Base-by-base conservation (phyloP, 1,284 basidiomycete species). In the Laetiporus sulphureus region DNA sequence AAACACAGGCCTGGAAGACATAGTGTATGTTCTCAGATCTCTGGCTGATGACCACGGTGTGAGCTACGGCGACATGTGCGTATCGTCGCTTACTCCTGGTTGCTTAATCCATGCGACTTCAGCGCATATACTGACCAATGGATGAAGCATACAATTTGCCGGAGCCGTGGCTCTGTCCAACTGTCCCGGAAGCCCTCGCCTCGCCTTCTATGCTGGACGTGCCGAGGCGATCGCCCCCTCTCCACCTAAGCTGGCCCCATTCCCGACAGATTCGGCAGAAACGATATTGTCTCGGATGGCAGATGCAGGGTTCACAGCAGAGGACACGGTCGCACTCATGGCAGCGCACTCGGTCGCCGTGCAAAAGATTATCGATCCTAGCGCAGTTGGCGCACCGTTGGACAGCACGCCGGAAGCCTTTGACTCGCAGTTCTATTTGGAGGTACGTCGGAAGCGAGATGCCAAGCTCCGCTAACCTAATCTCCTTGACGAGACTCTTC, bases 141-240 rank as follows among this genome's bases (percentile, higher is more conserved):
- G 11, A 21, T 6, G 2, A 13, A 57, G 52, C 20, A 54, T 58
- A 15, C 58, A 57, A 35, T 55, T 58, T 36, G 50, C 54, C 5
- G 52, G 54, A 32, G 55, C 57, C 5, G 49, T 60, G 31, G 55
- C 47, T n/a, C 23, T 56, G 3, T 44, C 53, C 5, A 59, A 58
- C 47, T 61, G 59, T 40, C 52, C 52, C 21, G 57, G 56, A 21
- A 50, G 50, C 36, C 51, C 51, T 11, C 47, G 46, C 8, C 46
- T 59, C 4, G 36, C 46, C 8, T 60, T 59, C 44, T 43, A 56
- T 15, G 44, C 51, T 24, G 53, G 57, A 11, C 56, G 57, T 27
- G 53, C 55, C 15, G 25, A 48, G 7, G 50, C 57, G 16, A 49
- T 48, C 15, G 53, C 49, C 8, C 55, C 56, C 10, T 44, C 59